These are phyloP conservation scores for Akanthomyces uredinophilus DNA, from an alignment of 2,329 filamentous ascomycete genomes.

Conservation along the genomic window DNA sequence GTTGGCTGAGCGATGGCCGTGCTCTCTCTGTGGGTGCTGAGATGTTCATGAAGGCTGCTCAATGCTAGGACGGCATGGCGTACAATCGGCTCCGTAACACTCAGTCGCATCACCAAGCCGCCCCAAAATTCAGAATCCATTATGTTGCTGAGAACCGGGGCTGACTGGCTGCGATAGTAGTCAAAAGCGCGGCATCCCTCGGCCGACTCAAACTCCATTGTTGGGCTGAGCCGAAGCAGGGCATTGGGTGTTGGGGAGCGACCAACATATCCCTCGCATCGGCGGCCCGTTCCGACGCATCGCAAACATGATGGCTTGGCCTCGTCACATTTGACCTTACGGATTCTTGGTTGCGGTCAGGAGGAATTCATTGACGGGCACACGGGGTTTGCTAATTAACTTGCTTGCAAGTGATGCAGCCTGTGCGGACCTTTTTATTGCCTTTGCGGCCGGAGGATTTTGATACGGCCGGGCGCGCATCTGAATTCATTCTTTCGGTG, in stretches of 20 bases:
- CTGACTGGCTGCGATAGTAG: slow-evolving; percentile 31
- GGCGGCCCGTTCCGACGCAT: slow-evolving; percentile 50
- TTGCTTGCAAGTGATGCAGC: slow-evolving; percentile 53
- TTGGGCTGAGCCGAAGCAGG: slow-evolving; percentile 15
- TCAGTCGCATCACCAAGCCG: slow-evolving; percentile 40
- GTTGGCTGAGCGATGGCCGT: slow-evolving; percentile 17
- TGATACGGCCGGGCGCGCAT: not conserved
- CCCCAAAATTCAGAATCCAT: slow-evolving; percentile 41
- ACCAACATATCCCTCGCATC: slow-evolving; percentile 49
- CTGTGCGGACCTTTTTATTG: slow-evolving; percentile 42
- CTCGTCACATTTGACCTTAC: slow-evolving; percentile 55
- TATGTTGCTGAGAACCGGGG: slow-evolving; percentile 37
- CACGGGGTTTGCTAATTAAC: slow-evolving; percentile 24
- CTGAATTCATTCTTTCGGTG: not conserved
- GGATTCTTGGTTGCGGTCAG: slow-evolving; percentile 33
- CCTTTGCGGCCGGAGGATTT: slow-evolving; percentile 33
- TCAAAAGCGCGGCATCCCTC: slow-evolving; percentile 28
- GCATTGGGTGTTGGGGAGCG: slow-evolving; percentile 16
- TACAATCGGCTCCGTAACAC: slow-evolving; percentile 40
- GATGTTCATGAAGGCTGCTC: slow-evolving; percentile 40
- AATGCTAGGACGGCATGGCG: slow-evolving; percentile 46
- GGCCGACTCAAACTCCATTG: slow-evolving; percentile 18
- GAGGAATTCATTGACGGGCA: slow-evolving; percentile 4
- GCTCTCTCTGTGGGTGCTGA: slow-evolving; percentile 17
- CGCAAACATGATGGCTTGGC: slow-evolving; percentile 46